Evolutionary conservation across 176 grass and related monocot genomes (phyloP).

Genomic region (Raddia distichophylla): DNA sequence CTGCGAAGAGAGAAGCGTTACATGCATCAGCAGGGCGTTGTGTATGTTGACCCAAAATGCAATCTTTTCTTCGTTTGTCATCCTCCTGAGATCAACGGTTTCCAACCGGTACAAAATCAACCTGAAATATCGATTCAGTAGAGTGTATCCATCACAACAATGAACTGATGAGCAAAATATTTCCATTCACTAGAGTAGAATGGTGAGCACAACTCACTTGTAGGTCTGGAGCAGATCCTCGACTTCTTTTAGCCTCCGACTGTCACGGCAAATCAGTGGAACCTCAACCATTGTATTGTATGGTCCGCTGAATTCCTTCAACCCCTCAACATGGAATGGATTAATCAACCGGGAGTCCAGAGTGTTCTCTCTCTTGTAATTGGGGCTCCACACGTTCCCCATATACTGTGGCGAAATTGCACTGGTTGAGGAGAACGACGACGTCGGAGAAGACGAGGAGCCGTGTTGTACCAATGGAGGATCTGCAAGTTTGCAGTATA

Average conservation of each 20-base stretch:
- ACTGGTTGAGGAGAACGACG: constrained; percentile 85
- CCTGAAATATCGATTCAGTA: constrained; percentile 51
- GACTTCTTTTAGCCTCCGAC: constrained; percentile 65
- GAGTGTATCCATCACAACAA: not conserved
- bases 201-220: constrained; percentile 57
- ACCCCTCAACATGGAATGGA: constrained; percentile 86
- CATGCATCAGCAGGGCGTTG: constrained; percentile 95
- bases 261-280: constrained; percentile 72
- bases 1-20: constrained; percentile 42
- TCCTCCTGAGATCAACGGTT: constrained; percentile 78
- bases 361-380: constrained; percentile 65
- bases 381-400: constrained; percentile 85
- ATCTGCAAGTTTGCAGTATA: constrained; percentile 85
- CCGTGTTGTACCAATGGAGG: constrained; percentile 77
- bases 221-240: constrained; percentile 81
- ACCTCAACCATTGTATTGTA: constrained; percentile 96
- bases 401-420: constrained; percentile 77
- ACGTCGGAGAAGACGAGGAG: constrained; percentile 63
- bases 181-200: not conserved
- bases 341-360: constrained; percentile 92
- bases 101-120: constrained; percentile 66
- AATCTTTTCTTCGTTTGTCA: constrained; percentile 84
- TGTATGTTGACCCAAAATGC: constrained; percentile 98
- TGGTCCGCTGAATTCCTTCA: constrained; percentile 97
- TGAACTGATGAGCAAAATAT: not conserved